Percentiles rank a stretch among this genome's conserved stretches.
Conservation (phyloP, 2,329 filamentous ascomycete genomes). For the Rutstroemia sp. region DNA sequence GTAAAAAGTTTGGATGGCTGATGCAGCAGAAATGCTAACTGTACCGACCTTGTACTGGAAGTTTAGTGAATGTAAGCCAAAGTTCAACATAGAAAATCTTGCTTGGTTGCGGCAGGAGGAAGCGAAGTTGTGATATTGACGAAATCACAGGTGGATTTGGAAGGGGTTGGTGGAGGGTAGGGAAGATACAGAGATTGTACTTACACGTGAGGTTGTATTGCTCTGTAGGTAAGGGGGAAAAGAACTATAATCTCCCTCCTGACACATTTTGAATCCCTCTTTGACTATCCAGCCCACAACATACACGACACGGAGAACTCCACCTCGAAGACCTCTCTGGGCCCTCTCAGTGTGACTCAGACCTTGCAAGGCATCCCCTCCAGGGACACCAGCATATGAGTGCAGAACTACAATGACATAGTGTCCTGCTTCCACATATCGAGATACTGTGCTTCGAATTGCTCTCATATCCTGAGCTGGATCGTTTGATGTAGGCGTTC, state of each 20-base stretch:
- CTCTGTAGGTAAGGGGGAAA: conserved; percentile 4
- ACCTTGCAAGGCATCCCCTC: conserved; percentile 21
- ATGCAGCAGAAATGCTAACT: conserved; percentile 1
- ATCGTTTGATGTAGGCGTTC: conserved; percentile 25
- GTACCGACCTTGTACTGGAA: conserved; percentile 7
- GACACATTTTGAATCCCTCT: conserved; percentile 7
- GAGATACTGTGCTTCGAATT: conserved; percentile 28
- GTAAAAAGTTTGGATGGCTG: conserved; percentile 4
- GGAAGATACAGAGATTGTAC: background rate
- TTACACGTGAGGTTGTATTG: conserved; percentile 7
- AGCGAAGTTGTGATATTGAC: background rate
- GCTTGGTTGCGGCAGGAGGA: background rate
- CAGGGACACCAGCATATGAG: conserved; percentile 21
- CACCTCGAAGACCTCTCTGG: conserved; percentile 13
- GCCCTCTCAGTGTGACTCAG: conserved; percentile 21
- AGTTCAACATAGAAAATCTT: background rate
- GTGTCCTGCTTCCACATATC: conserved; percentile 29
- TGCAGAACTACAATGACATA: conserved; percentile 25
- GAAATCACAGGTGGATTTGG: background rate
- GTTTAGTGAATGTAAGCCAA: conserved; percentile 6
- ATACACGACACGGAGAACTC: conserved; percentile 31
- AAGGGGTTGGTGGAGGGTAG: background rate
- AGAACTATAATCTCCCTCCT: conserved; percentile 7
- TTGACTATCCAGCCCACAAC: conserved; percentile 32
- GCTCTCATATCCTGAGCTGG: conserved; percentile 35